Percentiles rank a stretch among this genome's conserved stretches.
phyloP scores from a whole-genome alignment of 345 rosid genomes.

The Rubroshorea leprosula region DNA sequence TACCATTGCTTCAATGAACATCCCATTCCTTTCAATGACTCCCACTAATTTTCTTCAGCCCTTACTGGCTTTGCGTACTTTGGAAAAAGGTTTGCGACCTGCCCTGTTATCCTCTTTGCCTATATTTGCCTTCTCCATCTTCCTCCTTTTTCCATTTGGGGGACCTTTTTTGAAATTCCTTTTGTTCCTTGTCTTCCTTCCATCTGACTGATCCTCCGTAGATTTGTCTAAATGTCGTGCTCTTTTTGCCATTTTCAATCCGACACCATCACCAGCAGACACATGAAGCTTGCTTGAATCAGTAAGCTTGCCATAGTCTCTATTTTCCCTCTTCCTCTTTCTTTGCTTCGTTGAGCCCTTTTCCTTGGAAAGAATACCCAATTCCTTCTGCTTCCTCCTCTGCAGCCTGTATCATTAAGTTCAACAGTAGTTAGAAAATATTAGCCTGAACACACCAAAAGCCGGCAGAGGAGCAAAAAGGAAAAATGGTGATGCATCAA shows the following conservation, averaged over 20 bases:
- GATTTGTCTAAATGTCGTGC: slow-evolving; percentile 13
- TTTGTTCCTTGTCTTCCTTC: slow-evolving; percentile 9
- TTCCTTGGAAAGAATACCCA: slow-evolving; percentile 1
- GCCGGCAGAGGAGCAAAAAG: not conserved
- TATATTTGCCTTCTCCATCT: slow-evolving; percentile 2
- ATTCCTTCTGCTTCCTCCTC: slow-evolving; percentile 22
- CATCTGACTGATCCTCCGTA: slow-evolving; percentile 10
- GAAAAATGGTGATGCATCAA: not conserved
- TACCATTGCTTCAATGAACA: no score
- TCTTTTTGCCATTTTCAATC: slow-evolving; percentile 17
- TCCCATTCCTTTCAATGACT: no score
- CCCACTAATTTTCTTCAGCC: slow-evolving; percentile 14
- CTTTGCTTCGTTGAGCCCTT: slow-evolving; percentile 14
- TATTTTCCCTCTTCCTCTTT: slow-evolving; percentile 26
- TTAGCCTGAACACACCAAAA: not conserved
- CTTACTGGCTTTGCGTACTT: slow-evolving; percentile 11
- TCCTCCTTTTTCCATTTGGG: slow-evolving; percentile 15
- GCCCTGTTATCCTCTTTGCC: slow-evolving; percentile 8
- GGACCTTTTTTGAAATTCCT: slow-evolving; percentile 13
- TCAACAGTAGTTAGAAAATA: slow-evolving; percentile 4
- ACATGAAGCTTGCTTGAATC: slow-evolving; percentile 4
- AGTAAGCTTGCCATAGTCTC: slow-evolving; percentile 1
- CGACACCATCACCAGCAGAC: slow-evolving; percentile 10
- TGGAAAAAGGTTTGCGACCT: slow-evolving; percentile 11
- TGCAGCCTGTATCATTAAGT: slow-evolving; percentile 14